Evolutionary conservation across 495 filamentous ascomycete species (phyloP).

Genomic region (Aspergillus nidulans): DNA sequence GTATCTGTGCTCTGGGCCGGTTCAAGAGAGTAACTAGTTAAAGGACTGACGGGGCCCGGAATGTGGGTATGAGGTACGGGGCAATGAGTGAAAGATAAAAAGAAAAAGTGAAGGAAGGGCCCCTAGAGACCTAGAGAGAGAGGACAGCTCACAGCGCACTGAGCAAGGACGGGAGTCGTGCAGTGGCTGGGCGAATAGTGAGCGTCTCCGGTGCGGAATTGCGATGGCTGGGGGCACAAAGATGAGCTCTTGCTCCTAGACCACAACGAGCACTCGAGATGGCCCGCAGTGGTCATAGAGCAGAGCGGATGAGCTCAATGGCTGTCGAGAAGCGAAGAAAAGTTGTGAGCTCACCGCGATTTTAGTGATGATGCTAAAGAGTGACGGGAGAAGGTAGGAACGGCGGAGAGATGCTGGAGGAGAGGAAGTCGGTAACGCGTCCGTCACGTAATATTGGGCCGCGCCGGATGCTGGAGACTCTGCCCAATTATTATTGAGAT

Average conservation of each 20-base stretch:
- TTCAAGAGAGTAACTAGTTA: slow-evolving; percentile 9
- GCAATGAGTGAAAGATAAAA: slow-evolving; percentile 6
- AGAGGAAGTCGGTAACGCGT: not conserved
- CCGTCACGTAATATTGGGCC: slow-evolving; percentile 6
- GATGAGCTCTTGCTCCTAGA: slow-evolving; percentile 16
- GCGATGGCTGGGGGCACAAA: slow-evolving; percentile 24
- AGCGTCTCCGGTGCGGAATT: slow-evolving; percentile 17
- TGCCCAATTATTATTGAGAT: not conserved
- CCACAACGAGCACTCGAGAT: slow-evolving; percentile 20
- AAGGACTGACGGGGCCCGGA: slow-evolving; percentile 17
- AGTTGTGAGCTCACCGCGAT: not conserved
- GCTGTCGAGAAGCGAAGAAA: slow-evolving; percentile 4
- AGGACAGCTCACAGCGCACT: slow-evolving; percentile 11
- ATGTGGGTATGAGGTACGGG: slow-evolving; percentile 23
- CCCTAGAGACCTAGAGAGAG: slow-evolving; percentile 8
- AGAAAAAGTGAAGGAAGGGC: slow-evolving; percentile 4
- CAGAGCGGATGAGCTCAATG: slow-evolving; percentile 17
- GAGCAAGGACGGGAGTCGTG: slow-evolving; percentile 10
- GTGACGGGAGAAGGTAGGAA: not conserved
- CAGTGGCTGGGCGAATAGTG: slow-evolving; percentile 28
- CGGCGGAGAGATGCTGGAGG: not conserved
- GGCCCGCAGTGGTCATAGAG: slow-evolving; percentile 21
- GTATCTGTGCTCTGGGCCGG: slow-evolving; percentile 10
- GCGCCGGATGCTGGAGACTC: not conserved
- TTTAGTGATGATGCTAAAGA: slow-evolving; percentile 3